phyloP scores from a whole-genome alignment of 768 basidiomycete species.

The Tephrocybe sp. region DNA sequence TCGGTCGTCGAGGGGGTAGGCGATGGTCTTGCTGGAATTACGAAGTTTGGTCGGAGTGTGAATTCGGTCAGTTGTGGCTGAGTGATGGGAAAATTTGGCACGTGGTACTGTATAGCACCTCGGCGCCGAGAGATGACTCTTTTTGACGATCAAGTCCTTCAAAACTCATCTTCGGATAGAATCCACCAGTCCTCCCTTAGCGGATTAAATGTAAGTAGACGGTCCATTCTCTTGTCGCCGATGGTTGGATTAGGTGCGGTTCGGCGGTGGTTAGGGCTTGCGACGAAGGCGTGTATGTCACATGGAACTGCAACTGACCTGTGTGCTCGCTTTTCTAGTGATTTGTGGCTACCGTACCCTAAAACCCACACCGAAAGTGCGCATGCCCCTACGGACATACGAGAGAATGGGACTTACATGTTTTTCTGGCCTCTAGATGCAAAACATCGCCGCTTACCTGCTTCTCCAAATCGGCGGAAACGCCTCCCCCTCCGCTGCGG shows the following conservation, averaged over 20 bases:
- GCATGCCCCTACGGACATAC: slow-evolving; percentile 9
- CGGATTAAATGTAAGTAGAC: slow-evolving; percentile 76
- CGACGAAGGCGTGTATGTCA: not conserved
- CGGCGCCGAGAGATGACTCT: slow-evolving; percentile 16
- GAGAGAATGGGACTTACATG: not conserved
- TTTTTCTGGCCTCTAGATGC: slow-evolving; percentile 56
- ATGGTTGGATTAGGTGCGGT: not conserved
- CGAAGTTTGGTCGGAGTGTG: slow-evolving; percentile 26
- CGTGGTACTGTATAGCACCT: slow-evolving; percentile 66
- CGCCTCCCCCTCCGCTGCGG: slow-evolving; percentile 76
- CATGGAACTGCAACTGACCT: slow-evolving; percentile 6
- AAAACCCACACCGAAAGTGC: slow-evolving; percentile 43
- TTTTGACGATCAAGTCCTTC: slow-evolving; percentile 28
- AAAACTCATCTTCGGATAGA: slow-evolving; percentile 65
- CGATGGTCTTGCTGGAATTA: slow-evolving; percentile 26
- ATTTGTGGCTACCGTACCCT: slow-evolving; percentile 87
- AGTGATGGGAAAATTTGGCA: slow-evolving; percentile 28
- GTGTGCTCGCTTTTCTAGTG: slow-evolving; percentile 42
- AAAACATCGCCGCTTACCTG: slow-evolving; percentile 93
- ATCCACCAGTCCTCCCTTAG: slow-evolving; percentile 90
- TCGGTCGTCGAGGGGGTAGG: slow-evolving; percentile 41
- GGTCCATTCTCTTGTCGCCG: slow-evolving; percentile 21
- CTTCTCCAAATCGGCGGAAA: slow-evolving; percentile 97
- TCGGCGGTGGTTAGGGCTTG: not conserved
- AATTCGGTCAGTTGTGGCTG: slow-evolving; percentile 41